Evolutionary conservation across 1,284 basidiomycete genomes (phyloP).

Genomic region (Ustilago shanxiensis): DNA sequence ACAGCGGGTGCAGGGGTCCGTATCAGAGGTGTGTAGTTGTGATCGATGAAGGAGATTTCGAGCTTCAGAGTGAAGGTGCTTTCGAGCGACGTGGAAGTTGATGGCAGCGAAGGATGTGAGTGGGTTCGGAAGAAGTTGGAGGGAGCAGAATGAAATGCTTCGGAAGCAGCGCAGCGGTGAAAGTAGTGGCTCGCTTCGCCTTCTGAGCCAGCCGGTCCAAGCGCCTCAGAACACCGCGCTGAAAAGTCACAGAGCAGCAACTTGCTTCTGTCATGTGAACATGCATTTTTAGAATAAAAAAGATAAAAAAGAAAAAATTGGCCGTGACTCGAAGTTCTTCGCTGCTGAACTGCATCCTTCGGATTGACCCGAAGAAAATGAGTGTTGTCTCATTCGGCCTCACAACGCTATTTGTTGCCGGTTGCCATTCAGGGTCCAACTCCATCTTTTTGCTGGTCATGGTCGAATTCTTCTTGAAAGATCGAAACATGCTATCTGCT

Average conservation of each 20-base stretch:
- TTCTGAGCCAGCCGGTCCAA: neutral
- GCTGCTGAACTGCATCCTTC: neutral
- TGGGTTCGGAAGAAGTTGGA: neutral
- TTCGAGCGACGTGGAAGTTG: neutral
- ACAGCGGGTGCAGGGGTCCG: neutral
- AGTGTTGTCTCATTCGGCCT: neutral
- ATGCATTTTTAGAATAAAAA: neutral
- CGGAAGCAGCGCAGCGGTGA: neutral
- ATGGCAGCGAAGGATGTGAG: neutral
- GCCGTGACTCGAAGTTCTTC: conserved; percentile 20
- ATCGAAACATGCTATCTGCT: neutral
- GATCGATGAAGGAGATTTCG: neutral
- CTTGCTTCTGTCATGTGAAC: conserved; percentile 21
- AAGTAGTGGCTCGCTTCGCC: neutral
- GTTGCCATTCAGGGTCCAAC: conserved; percentile 6
- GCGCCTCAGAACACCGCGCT: neutral
- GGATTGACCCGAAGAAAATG: neutral
- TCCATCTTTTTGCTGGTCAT: neutral
- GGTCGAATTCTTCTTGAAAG: neutral
- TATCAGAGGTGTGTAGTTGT: neutral
- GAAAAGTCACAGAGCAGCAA: too few species aligned
- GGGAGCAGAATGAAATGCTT: neutral
- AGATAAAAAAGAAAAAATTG: conserved; percentile 3
- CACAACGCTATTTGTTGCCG: neutral
- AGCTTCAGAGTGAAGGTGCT: too few species aligned